Evolutionary conservation across 768 basidiomycete genomes (phyloP).

Genomic region (Tricholoma bakamatsutake): DNA sequence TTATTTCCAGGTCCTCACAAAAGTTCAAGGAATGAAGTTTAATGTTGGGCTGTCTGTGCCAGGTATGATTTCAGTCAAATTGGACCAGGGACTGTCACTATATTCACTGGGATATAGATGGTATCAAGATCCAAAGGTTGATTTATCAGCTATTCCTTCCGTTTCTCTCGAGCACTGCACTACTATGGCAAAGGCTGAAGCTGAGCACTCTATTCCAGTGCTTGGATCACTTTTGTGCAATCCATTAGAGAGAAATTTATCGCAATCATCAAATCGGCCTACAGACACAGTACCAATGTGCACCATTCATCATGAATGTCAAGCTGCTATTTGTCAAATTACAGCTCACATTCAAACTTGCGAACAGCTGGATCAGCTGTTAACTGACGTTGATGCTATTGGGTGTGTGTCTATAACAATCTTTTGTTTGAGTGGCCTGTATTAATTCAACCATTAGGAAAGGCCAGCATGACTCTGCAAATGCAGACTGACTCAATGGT

Average conservation of each 20-base stretch:
- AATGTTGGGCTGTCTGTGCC: conserved; percentile 17
- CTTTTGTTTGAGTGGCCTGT: no score
- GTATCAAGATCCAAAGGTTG: neutral
- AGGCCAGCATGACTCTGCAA: no score
- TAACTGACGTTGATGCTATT: neutral
- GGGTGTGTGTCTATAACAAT: no score
- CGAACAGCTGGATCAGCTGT: neutral
- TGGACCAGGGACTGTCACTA: no score
- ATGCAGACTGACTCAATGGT: no score
- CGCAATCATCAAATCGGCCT: neutral
- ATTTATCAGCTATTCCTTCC: neutral
- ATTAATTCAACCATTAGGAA: no score
- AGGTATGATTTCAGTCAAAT: conserved; percentile 7
- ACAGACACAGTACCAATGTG: neutral
- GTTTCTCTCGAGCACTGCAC: neutral
- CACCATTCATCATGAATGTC: neutral
- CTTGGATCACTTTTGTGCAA: neutral
- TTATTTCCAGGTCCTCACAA: no score
- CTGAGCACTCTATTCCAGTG: neutral
- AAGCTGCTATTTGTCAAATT: neutral
- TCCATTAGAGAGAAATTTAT: neutral
- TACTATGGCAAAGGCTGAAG: neutral
- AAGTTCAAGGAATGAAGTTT: no score
- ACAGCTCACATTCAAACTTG: neutral
- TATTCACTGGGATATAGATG: neutral